Evolutionary conservation across 2,329 filamentous ascomycete species (phyloP), one percentile per base, ranked within the genome.

Genomic region (Scedosporium minutisporum): DNA sequence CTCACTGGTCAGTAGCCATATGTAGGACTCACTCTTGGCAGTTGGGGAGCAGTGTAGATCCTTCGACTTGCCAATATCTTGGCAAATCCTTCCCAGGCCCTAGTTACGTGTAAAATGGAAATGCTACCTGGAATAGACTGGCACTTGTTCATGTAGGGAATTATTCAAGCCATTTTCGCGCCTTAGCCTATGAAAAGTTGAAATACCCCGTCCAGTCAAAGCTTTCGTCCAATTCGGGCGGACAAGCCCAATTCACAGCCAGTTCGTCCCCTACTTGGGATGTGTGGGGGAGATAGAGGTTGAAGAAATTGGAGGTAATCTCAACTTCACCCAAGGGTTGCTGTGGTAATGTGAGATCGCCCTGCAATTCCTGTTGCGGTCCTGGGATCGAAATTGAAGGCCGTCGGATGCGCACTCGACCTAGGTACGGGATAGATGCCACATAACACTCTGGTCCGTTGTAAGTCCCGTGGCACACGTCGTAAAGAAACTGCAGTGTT

Each of bases 391-490:
- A 3, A 48, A 48, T 10, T 48, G 16, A n/a, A 18, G 44, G 44
- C 16, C 44, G 16, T 48, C 44, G 44, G 33, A 65, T 63, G 4
- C 61, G 58, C 9, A 65, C 51, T 41, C 55, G 78, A 23, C 81
- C 75, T 70, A 79, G 78, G 63, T 76, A 79, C 2, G 77, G 77
- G 23, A 80, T 74, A 4, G 74, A 73, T 18, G 77, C 72, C 66
- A 76, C 75, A 65, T 73, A 77, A 4, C 66, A 69, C 6, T 66
- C 63, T 46, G 64, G 63, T 14, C 64, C 63, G 23, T 65, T 58
- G 66, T 66, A 71, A 62, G 33, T 38, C 23, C 65, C 69, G 27
- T 69, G 64, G 29, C 69, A 65, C 9, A 66, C 66, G 58, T 65
- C 66, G n/a, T 68, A 68, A 2, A 80, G 71, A 51, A 73, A 70